Evolutionary conservation across 2,329 filamentous ascomycete species (phyloP), one percentile per base, ranked within the genome.

Genomic region (Thielaviopsis ethacetica): DNA sequence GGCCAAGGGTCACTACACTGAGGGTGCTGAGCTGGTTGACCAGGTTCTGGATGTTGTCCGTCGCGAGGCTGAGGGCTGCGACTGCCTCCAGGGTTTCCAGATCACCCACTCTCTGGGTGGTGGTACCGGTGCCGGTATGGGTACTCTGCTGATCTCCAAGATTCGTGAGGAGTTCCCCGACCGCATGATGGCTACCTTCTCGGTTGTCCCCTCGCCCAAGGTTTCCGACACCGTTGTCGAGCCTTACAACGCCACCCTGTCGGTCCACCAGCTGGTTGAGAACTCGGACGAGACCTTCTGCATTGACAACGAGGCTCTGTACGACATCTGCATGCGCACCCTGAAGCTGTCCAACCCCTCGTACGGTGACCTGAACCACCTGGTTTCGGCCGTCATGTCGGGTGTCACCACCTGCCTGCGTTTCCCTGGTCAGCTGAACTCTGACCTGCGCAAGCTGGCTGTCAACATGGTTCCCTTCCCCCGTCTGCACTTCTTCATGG

Each of bases 391-490:
- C 67, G 93, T 98, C 78, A 98, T 98, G 93, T 98, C 93, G 59
- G 93, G 93, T 75, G 89, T 98, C 70, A 96, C 93, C 72, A 97
- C 93, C 69, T 97, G 89, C 75, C 81, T 98, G 72, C 93, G 93
- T 76, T 98, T 98, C 88, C 93, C 93, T 60, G 93, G 93, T 73
- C 93, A 98, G 83, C 86, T 98, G 67, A 98, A 98, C 88, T 98
- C 93, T 72, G 93, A 98, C 75, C 88, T 98, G 67, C 90, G 93
- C 80, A 98, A 98, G 83, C 79, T 98, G 71, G 93, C 93, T 67
- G 93, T 98, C 76, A 98, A 98, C 88, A 98, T 98, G 82, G 93
- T 98, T 77, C 93, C 93, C 64, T 98, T 98, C 88, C 93, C 93
- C 67, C 93, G 93, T 90, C 89, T 98, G 64, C 93, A 98, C 79